Percentiles rank a stretch among this genome's conserved stretches.
phyloP scores from a whole-genome alignment of 2,329 filamentous ascomycete genomes.

The Talaromyces piceae region DNA sequence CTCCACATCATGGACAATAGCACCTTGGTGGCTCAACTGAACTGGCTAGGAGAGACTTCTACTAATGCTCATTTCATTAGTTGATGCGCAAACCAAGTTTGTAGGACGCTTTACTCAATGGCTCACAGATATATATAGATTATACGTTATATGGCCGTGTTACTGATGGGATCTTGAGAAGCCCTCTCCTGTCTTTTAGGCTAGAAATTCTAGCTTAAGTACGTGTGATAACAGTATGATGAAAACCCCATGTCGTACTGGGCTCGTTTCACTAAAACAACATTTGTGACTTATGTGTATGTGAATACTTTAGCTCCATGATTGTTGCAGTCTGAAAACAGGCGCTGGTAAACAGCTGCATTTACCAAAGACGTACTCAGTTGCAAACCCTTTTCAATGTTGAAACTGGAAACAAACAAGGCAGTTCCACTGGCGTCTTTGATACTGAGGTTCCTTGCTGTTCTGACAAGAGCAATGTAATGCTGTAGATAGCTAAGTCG shows the following conservation, averaged over 20 bases:
- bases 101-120: constrained; percentile 46
- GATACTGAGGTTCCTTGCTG: constrained; percentile 54
- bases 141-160: too few species aligned
- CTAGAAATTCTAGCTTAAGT: too few species aligned
- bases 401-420: constrained; percentile 53
- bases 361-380: constrained; percentile 32
- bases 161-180: too few species aligned
- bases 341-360: constrained; percentile 30
- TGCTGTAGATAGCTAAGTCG: constrained; percentile 49
- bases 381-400: background rate
- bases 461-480: constrained; percentile 49
- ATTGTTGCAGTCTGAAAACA: constrained; percentile 16
- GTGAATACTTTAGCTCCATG: too few species aligned
- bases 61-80: constrained; percentile 54
- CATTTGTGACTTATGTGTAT: too few species aligned
- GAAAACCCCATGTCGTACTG: too few species aligned
- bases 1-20: background rate
- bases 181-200: too few species aligned
- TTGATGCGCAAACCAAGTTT: constrained; percentile 47
- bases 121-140: constrained; percentile 52
- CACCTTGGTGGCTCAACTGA: too few species aligned
- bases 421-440: constrained; percentile 62
- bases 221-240: too few species aligned
- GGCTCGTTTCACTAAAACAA: too few species aligned
- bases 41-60: too few species aligned